Evolutionary conservation across 768 basidiomycete species (phyloP).

Genomic region (Omphalotus guepiniiformis): DNA sequence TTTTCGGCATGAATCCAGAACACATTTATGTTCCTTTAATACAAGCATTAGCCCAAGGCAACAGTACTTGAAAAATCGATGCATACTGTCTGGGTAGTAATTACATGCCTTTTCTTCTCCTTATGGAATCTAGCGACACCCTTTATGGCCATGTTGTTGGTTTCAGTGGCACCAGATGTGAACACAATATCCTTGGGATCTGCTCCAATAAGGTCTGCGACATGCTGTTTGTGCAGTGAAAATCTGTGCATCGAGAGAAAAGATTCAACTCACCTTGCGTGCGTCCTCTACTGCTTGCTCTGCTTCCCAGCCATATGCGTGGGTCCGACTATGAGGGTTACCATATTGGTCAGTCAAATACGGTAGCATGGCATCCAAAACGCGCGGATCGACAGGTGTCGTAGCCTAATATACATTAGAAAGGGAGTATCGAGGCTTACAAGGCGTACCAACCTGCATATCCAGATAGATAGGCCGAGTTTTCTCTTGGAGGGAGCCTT

Average conservation of each 20-base stretch:
- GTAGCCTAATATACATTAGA: slow-evolving; percentile 62
- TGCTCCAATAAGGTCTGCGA: slow-evolving; percentile 91
- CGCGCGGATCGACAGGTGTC: slow-evolving; percentile 95
- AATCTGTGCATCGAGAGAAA: slow-evolving; percentile 2
- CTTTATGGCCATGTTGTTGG: slow-evolving; percentile 97
- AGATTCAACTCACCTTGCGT: slow-evolving; percentile 53
- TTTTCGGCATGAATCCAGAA: slow-evolving; percentile 94
- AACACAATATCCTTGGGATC: slow-evolving; percentile 95
- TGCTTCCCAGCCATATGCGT: slow-evolving; percentile 99
- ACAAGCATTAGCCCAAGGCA: background rate
- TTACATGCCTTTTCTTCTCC: slow-evolving; percentile 89
- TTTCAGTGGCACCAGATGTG: slow-evolving; percentile 97
- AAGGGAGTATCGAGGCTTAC: background rate
- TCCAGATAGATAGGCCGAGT: slow-evolving; percentile 94
- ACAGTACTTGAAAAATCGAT: background rate
- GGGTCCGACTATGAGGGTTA: slow-evolving; percentile 96
- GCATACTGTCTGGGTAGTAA: slow-evolving; percentile 89
- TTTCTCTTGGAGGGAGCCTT: slow-evolving; percentile 54
- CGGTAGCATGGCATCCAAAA: slow-evolving; percentile 95
- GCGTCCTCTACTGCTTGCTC: slow-evolving; percentile 93
- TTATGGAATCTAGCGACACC: slow-evolving; percentile 95
- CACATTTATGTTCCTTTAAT: slow-evolving; percentile 99
- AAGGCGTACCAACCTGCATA: slow-evolving; percentile 68
- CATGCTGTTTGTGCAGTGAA: slow-evolving; percentile 47
- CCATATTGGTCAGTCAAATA: slow-evolving; percentile 94